Conservation (phyloP, 768 basidiomycete genomes). For the Phaffia tasmanica region DNA sequence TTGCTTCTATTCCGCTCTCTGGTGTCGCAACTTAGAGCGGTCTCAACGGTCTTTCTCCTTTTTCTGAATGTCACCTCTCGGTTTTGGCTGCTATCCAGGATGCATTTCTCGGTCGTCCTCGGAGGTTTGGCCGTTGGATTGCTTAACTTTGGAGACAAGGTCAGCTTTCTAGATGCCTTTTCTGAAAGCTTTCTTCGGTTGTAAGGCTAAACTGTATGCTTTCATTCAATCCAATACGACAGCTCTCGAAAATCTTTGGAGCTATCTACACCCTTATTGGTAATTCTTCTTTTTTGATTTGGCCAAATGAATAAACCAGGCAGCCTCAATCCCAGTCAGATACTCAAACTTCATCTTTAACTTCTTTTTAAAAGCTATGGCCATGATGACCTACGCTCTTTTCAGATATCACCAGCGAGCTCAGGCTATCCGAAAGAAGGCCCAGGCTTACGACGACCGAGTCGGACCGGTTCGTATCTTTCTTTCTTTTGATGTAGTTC, state of each 20-base stretch:
- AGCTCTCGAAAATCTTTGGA: constrained; percentile 27
- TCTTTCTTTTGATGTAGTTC: not conserved
- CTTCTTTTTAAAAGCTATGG: constrained; percentile 56
- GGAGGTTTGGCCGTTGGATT: constrained; percentile 92
- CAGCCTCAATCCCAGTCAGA: not conserved
- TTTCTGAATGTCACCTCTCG: not conserved
- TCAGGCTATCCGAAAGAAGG: constrained; percentile 76
- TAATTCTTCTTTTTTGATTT: not conserved
- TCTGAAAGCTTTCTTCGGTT: not conserved
- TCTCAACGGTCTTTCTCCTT: not conserved
- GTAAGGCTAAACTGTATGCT: not conserved
- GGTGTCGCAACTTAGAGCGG: not conserved
- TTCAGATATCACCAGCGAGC: constrained; percentile 96
- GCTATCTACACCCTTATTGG: constrained; percentile 26
- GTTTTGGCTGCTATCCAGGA: not conserved
- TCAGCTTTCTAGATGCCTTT: constrained; percentile 33
- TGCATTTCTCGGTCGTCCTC: constrained; percentile 70
- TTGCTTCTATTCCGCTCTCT: constrained; percentile 42
- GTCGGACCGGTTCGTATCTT: constrained; percentile 69
- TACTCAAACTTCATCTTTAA: not conserved
- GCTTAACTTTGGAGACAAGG: constrained; percentile 96
- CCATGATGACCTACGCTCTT: constrained; percentile 91
- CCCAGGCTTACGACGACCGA: constrained; percentile 90
- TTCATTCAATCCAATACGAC: not conserved
- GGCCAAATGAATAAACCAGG: not conserved